phyloP scores from a whole-genome alignment of 2,329 filamentous ascomycete species.

The Beauveria rudraprayagi region DNA sequence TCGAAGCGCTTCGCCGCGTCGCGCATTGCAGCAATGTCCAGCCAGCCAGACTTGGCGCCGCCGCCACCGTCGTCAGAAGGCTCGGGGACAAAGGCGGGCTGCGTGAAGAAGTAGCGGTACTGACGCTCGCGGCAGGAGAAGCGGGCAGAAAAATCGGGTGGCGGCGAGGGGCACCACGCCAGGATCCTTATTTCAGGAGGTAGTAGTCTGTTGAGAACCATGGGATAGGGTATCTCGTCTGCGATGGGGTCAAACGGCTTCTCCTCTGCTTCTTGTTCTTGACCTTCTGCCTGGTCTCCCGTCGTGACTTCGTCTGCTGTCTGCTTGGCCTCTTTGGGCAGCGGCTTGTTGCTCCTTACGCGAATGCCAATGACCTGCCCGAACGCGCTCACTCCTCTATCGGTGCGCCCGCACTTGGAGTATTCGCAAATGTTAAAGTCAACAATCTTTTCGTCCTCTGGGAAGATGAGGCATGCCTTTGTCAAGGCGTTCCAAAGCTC shows the following conservation, averaged over 20 bases:
- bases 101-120: slow-evolving; percentile 97
- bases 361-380: slow-evolving; percentile 84
- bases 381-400: slow-evolving; percentile 90
- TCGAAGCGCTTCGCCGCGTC: slow-evolving; percentile 71
- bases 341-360: slow-evolving; percentile 70
- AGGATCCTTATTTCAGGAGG: slow-evolving; percentile 84
- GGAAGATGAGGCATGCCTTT: slow-evolving; percentile 74
- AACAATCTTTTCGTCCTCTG: slow-evolving; percentile 52
- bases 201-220: slow-evolving; percentile 76
- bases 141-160: slow-evolving; percentile 74
- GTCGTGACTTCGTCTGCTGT: background rate
- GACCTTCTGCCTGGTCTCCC: slow-evolving; percentile 14
- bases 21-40: slow-evolving; percentile 83
- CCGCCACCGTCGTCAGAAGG: slow-evolving; percentile 21
- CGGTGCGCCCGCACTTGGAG: slow-evolving; percentile 90
- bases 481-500: slow-evolving; percentile 86
- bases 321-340: slow-evolving; percentile 26
- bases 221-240: slow-evolving; percentile 79
- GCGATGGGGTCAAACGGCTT: slow-evolving; percentile 54
- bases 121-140: slow-evolving; percentile 87
- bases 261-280: slow-evolving; percentile 19
- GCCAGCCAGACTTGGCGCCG: slow-evolving; percentile 55
- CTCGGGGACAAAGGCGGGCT: slow-evolving; percentile 72
- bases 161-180: slow-evolving; percentile 84
- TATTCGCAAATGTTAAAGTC: slow-evolving; percentile 84